These are phyloP conservation scores for Hypoxylon sp. DNA, from an alignment of 2,329 filamentous ascomycete species.

Conservation along the genomic window DNA sequence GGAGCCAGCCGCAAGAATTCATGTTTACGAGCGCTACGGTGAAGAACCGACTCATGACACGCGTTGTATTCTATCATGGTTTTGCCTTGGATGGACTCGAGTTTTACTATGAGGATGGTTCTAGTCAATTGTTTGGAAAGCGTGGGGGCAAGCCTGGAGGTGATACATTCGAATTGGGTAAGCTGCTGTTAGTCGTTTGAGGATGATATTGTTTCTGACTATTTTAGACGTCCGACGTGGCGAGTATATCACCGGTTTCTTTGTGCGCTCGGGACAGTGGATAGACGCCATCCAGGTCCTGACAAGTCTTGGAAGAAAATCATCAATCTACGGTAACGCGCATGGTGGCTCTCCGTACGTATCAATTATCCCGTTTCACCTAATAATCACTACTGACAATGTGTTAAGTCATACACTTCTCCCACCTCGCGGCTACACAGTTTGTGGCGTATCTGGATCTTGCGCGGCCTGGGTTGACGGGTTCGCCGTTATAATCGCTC, in stretches of 20 bases:
- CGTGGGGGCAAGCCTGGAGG: slow-evolving; percentile 78
- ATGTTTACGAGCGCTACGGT: slow-evolving; percentile 79
- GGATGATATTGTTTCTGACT: slow-evolving; percentile 31
- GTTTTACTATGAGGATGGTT: slow-evolving; percentile 91
- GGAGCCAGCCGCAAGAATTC: slow-evolving; percentile 78
- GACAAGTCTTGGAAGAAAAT: slow-evolving; percentile 89
- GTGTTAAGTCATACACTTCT: slow-evolving; percentile 82
- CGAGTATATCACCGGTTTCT: slow-evolving; percentile 90
- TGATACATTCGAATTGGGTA: slow-evolving; percentile 83
- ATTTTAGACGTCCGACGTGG: slow-evolving; percentile 81
- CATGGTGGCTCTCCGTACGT: slow-evolving; percentile 86
- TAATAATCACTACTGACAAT: slow-evolving; percentile 44
- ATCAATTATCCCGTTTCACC: background rate
- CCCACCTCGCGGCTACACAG: slow-evolving; percentile 88
- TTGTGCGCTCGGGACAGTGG: slow-evolving; percentile 83
- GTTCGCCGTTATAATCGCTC: slow-evolving; percentile 84
- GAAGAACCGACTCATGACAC: slow-evolving; percentile 80
- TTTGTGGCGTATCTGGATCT: slow-evolving; percentile 89
- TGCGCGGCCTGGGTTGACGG: slow-evolving; percentile 87
- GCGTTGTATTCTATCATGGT: slow-evolving; percentile 83
- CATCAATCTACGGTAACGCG: slow-evolving; percentile 85
- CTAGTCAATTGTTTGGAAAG: slow-evolving; percentile 89
- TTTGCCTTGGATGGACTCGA: slow-evolving; percentile 86
- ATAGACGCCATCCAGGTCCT: slow-evolving; percentile 92
- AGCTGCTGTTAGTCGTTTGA: slow-evolving; percentile 52